Base-by-base conservation (phyloP, 495 filamentous ascomycete genomes). In the Trichocladium uniseriatum region DNA sequence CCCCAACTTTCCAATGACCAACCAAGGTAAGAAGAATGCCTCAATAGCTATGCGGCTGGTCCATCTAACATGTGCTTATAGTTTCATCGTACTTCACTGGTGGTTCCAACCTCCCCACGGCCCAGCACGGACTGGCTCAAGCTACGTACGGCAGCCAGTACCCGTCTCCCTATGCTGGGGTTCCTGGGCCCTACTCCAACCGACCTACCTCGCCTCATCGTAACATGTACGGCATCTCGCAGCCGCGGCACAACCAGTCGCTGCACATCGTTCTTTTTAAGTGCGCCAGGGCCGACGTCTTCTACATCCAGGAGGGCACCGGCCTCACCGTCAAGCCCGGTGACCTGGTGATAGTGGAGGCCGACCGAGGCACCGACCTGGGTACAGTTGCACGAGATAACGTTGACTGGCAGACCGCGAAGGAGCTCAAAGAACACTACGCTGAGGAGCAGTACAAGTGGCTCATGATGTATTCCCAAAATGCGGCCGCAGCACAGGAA, bases 231-330 rank as follows among this genome's bases (percentile, higher is more conserved):
- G 76, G 67, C 45, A 78, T 74, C 56, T 72, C 62, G 27, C 86
- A 86, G 58, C 79, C 82, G 7, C 82, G 83, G 49, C 83, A 84
- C 51, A 87, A 86, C 54, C 87, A 92, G 62, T 74, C 84, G n/a
- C 70, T 95, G 29, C 91, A 89, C 64, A 82, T 97, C 37, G 91
- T 98, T 20, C 82, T 89, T 3, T 98, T 98, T 75, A 98, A 98
- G 61, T 94, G 89, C 60, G 82, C 83, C 19, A 81, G 92, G 48
- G 88, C 89, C 38, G 94, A 96, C 58, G 87, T 97, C 16, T 98
- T 96, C 64, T 95, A 94, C 63, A 84, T 95, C 45, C 89, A 92
- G 64, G 89, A 95, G 64, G 89, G 89, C 38, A 96, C 89, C 11
- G 94, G 94, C 2, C 74, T 98, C 22, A 84, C 86, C 43, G 84